These are phyloP conservation scores for Carpinus viminea DNA, from an alignment of 306 rosid species.

Conservation along the genomic window DNA sequence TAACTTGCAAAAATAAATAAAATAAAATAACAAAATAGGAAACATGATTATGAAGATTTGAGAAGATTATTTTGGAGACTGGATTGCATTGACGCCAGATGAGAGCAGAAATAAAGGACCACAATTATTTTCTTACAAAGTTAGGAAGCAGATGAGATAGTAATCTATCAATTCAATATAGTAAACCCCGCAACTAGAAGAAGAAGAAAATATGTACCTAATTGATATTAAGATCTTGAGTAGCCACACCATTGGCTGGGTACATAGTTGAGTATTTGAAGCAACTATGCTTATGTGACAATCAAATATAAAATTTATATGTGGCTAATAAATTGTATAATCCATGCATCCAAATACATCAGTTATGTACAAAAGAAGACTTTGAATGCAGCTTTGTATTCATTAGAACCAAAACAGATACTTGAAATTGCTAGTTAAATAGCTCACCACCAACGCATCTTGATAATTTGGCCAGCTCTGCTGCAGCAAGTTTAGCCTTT, in stretches of 20 bases:
- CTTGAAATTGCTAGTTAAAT: conserved; percentile 14
- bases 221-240: background rate
- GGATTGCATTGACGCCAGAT: too few relatives aligned
- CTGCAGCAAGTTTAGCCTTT: conserved; percentile 97
- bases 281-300: background rate
- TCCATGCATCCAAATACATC: background rate
- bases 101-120: too few relatives aligned
- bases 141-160: too few relatives aligned
- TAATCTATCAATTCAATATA: too few relatives aligned
- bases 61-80: too few relatives aligned
- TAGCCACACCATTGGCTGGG: background rate
- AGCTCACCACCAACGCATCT: conserved; percentile 80
- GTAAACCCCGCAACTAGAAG: background rate
- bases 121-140: too few relatives aligned
- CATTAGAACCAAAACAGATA: background rate
- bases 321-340: background rate
- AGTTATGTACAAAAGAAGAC: background rate
- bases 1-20: too few relatives aligned
- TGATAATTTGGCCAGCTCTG: conserved; percentile 82
- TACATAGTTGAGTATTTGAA: background rate
- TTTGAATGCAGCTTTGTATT: background rate
- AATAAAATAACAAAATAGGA: too few relatives aligned
- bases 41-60: too few relatives aligned
- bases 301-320: background rate
- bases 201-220: background rate